A percentile compares a stretch with the other conserved stretches of the same genome.
phyloP scores from a whole-genome alignment of 495 filamentous ascomycete genomes.

The Penicillium crystallinum region DNA sequence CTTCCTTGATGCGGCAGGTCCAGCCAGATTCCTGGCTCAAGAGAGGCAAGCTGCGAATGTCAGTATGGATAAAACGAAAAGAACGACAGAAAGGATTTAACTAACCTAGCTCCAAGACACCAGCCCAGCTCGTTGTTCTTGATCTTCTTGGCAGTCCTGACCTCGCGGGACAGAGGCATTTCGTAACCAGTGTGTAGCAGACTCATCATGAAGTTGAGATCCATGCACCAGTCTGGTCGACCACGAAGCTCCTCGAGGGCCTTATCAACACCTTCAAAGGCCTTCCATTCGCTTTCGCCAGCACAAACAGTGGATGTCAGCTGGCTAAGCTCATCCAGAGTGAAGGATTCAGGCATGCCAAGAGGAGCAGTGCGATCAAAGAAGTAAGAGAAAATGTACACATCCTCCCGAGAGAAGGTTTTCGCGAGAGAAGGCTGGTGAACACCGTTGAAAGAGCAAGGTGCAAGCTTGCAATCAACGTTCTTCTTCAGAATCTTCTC shows the following conservation, averaged over 20 bases:
- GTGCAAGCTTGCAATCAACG: conserved; percentile 69
- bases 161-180: conserved; percentile 92
- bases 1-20: conserved; percentile 66
- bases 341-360: conserved; percentile 95
- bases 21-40: conserved; percentile 69
- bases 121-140: conserved; percentile 95
- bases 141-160: conserved; percentile 98
- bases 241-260: conserved; percentile 68
- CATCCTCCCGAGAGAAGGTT: conserved; percentile 87
- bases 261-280: conserved; percentile 66
- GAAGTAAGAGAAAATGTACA: conserved; percentile 97
- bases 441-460: conserved; percentile 96
- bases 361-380: conserved; percentile 87
- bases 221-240: conserved; percentile 85
- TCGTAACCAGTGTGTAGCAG: conserved; percentile 94
- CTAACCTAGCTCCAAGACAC: conserved; percentile 92
- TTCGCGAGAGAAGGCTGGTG: conserved; percentile 90
- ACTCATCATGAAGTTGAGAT: conserved; percentile 91
- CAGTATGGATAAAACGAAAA: conserved; percentile 20
- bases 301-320: conserved; percentile 79
- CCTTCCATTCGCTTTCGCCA: conserved; percentile 70
- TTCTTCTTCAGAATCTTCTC: conserved; percentile 91
- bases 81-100: neutral
- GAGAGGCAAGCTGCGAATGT: conserved; percentile 59
- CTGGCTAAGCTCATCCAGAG: conserved; percentile 77